These are phyloP conservation scores for Alternaria sp. DNA, from an alignment of 2,329 filamentous ascomycete species.

Conservation along the genomic window DNA sequence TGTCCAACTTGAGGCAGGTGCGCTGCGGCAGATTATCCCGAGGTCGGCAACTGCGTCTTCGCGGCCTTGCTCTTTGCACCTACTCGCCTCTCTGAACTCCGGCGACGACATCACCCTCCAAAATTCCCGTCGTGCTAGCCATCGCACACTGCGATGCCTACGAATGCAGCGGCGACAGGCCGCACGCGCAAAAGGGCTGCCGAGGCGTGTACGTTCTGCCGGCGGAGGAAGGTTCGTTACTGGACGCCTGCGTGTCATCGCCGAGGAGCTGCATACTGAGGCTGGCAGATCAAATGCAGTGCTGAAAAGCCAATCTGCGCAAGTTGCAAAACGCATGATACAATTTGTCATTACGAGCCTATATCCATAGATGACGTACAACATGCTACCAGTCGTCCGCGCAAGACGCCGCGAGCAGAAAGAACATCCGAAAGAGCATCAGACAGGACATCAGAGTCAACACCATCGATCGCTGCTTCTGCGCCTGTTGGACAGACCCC, in stretches of 20 bases:
- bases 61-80: neutral
- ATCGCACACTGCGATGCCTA: neutral
- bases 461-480: neutral
- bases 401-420: constrained; percentile 22
- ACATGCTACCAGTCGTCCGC: constrained; percentile 17
- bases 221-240: constrained; percentile 45
- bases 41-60: neutral
- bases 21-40: neutral
- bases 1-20: neutral
- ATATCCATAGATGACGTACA: constrained; percentile 33
- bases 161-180: constrained; percentile 5
- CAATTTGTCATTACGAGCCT: constrained; percentile 53
- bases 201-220: constrained; percentile 49
- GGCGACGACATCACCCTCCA: neutral
- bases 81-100: neutral
- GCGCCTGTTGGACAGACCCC: neutral
- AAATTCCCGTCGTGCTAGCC: neutral
- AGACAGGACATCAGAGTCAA: constrained; percentile 8
- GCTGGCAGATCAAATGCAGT: constrained; percentile 57
- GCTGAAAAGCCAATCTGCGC: constrained; percentile 54
- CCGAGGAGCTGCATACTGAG: constrained; percentile 15
- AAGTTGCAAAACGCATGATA: constrained; percentile 56
- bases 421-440: neutral
- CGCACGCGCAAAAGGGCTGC: constrained; percentile 29
- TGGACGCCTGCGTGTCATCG: neutral